Evolutionary conservation across 352 stramenopile genomes (phyloP).

Genomic region (Pythium sp.): DNA sequence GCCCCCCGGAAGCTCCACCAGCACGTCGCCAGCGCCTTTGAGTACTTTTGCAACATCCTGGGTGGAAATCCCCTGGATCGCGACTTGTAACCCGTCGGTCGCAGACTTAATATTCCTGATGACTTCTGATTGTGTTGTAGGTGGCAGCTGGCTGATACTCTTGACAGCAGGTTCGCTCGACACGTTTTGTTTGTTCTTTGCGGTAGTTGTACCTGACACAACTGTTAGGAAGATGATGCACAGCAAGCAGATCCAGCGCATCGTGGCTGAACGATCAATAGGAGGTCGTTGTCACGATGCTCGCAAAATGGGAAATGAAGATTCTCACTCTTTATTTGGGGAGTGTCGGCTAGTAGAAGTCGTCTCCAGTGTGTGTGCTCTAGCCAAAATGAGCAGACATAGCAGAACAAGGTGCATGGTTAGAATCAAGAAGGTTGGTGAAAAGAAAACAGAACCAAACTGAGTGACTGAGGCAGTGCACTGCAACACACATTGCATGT

Average conservation of each 20-base stretch:
- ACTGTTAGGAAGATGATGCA: neutral
- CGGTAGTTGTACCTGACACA: neutral
- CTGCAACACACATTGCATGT: neutral
- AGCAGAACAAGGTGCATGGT: neutral
- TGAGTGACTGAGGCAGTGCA: neutral
- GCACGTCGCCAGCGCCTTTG: conserved; percentile 38
- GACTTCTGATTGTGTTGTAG: conserved; percentile 7
- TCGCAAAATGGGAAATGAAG: conserved; percentile 4
- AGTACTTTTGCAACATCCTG: conserved; percentile 35
- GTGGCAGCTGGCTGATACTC: conserved; percentile 21
- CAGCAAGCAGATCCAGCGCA: neutral
- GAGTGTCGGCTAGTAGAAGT: neutral
- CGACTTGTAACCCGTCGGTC: conserved; percentile 45
- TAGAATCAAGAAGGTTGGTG: neutral
- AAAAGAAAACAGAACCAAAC: neutral
- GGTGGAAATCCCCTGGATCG: conserved; percentile 24
- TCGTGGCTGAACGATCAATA: neutral
- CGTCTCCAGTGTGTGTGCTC: neutral
- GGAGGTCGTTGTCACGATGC: neutral
- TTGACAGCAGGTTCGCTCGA: conserved; percentile 21
- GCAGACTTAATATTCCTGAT: conserved; percentile 35
- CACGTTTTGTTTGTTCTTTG: neutral
- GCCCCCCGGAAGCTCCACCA: conserved; percentile 29
- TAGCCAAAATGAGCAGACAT: neutral
- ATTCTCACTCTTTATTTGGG: neutral